phyloP scores from a whole-genome alignment of 2,329 filamentous ascomycete species.

The Amauroascus niger region DNA sequence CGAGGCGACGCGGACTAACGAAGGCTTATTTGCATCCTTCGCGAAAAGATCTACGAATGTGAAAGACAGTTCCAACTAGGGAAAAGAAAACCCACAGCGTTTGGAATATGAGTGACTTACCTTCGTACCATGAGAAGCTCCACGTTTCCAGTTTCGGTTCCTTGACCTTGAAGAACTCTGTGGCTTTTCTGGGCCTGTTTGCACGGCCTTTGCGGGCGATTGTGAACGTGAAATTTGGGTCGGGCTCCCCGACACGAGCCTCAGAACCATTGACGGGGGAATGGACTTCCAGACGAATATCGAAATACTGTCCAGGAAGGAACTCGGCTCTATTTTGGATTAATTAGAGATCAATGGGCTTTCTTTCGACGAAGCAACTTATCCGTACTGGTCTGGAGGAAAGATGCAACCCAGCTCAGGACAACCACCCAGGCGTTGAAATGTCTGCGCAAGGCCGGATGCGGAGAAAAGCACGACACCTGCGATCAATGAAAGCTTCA shows the following conservation, averaged over 20 bases:
- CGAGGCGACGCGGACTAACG: slow-evolving; percentile 67
- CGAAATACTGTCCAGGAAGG: slow-evolving; percentile 72
- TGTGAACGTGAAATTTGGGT: slow-evolving; percentile 64
- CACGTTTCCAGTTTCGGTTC: slow-evolving; percentile 70
- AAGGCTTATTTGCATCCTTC: slow-evolving; percentile 57
- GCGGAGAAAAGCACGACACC: slow-evolving; percentile 22
- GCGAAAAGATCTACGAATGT: slow-evolving; percentile 59
- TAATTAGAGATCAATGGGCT: neutral
- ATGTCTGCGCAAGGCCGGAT: slow-evolving; percentile 41
- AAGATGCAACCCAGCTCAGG: slow-evolving; percentile 49
- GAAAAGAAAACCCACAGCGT: neutral
- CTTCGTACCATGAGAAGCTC: slow-evolving; percentile 78
- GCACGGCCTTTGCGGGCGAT: slow-evolving; percentile 53
- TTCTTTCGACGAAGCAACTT: neutral
- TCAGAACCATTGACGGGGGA: slow-evolving; percentile 73
- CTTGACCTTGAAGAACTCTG: slow-evolving; percentile 57
- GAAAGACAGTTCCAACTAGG: neutral
- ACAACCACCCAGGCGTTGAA: slow-evolving; percentile 47
- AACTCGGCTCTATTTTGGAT: slow-evolving; percentile 54
- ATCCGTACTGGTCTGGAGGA: slow-evolving; percentile 47
- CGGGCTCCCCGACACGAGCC: slow-evolving; percentile 58
- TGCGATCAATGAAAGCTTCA: slow-evolving; percentile 23
- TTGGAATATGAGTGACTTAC: slow-evolving; percentile 24
- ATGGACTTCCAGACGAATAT: slow-evolving; percentile 73
- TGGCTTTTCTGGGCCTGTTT: slow-evolving; percentile 44